Evolutionary conservation across 2,329 filamentous ascomycete genomes (phyloP), one percentile per base, ranked within the genome.

Genomic region (Harringtonia lauricola): DNA sequence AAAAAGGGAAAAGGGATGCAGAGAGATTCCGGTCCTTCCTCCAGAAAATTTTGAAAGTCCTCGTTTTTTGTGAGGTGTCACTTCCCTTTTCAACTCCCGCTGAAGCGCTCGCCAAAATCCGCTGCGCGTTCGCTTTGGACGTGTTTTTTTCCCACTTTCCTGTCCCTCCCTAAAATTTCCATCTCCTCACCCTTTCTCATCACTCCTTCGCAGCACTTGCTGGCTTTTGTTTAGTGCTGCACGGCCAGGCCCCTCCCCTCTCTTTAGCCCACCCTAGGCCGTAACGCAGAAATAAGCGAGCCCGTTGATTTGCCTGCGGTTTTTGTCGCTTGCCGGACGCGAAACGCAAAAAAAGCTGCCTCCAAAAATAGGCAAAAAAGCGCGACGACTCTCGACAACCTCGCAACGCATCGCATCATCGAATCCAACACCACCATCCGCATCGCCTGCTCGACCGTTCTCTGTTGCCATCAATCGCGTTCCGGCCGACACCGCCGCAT

Each of bases 91-190:
- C 37, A 9, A 15, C 22, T 24, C 31, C 31, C n/a, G 19, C 29
- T 24, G 13, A 24, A 8, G 4, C 10, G 28, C 10, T 10, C 21
- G 13, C 19, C 21, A 37, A 38, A 24, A 14, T 30, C 22, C 37
- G 29, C 19, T 22, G 37, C 24, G 24, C n/a, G n/a, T 36, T 19
- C 24, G 13, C 37, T 5, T 15, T 29, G 38, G 37, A 44, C 43
- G 43, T 44, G 43, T 44, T 44, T 44, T n/a, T 44, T 29, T 36
- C 17, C 24, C 31, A 17, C 30, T 24, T 19, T 44, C 34, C 37
- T 24, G 22, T 31, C 37, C 37, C 21, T 21, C 19, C 19, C 19
- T 41, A 26, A 35, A n/a, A 38, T 45, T 28, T 17, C 24, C 15
- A 12, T 28, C 18, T n/a, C 39, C n/a, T 22, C 33, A 18, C 18